Evolutionary conservation across 2,329 filamentous ascomycete genomes (phyloP).

Genomic region (Huntiella savannae): DNA sequence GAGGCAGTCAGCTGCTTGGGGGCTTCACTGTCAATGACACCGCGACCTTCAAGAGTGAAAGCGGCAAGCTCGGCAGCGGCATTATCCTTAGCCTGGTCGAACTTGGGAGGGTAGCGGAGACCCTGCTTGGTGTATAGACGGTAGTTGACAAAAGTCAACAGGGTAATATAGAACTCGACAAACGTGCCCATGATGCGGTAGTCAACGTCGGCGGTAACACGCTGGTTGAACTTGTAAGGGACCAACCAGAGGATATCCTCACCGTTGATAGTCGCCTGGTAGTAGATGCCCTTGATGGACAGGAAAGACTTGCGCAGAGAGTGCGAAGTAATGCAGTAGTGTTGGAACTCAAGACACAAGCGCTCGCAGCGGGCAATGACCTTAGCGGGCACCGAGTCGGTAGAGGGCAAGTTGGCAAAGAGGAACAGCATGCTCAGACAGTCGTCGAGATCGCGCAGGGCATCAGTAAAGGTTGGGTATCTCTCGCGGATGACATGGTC

Average conservation of each 20-base stretch:
- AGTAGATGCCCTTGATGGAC: conserved; percentile 98
- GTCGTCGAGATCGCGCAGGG: conserved; percentile 85
- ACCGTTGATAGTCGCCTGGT: conserved; percentile 91
- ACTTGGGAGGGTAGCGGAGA: conserved; percentile 88
- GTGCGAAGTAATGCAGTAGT: conserved; percentile 86
- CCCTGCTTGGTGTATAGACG: conserved; percentile 79
- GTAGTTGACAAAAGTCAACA: conserved; percentile 92
- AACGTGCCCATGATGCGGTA: conserved; percentile 99
- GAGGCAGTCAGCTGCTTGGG: conserved; percentile 25
- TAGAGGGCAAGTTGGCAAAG: conserved; percentile 89
- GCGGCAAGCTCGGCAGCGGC: conserved; percentile 76
- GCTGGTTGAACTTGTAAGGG: conserved; percentile 94
- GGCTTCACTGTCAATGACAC: conserved; percentile 4
- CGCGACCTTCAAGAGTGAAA: conserved; percentile 64
- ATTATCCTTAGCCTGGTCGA: conserved; percentile 72
- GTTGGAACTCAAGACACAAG: conserved; percentile 86
- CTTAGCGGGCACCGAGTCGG: conserved; percentile 74
- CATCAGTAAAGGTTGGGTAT: conserved; percentile 92
- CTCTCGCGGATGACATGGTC: conserved; percentile 96
- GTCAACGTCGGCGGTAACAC: conserved; percentile 82
- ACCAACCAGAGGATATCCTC: conserved; percentile 96
- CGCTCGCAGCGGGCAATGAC: conserved; percentile 91
- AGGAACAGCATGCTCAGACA: conserved; percentile 92
- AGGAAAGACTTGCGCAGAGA: conserved; percentile 90
- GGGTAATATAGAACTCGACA: conserved; percentile 94